Conservation (phyloP, 129 eudicot genomes). For the Centaurea solstitialis region DNA sequence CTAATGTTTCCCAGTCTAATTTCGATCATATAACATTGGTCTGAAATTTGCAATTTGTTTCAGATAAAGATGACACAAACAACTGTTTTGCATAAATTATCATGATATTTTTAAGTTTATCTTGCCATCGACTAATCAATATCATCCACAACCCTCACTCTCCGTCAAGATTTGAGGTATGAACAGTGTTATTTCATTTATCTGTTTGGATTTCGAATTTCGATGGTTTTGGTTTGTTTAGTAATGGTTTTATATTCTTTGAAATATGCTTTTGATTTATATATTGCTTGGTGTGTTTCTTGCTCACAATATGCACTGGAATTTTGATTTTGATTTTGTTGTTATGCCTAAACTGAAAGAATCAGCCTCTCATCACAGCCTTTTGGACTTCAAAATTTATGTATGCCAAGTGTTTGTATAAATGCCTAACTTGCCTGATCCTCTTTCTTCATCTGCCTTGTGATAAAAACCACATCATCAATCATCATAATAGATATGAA, state of each 20-base stretch:
- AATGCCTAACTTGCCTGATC: background rate
- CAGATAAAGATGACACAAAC: too few species aligned
- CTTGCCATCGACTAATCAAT: too few species aligned
- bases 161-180: background rate
- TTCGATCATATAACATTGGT: too few species aligned
- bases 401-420: background rate
- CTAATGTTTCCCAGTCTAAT: too few species aligned
- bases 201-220: background rate
- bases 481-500: background rate
- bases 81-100: too few species aligned
- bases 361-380: background rate
- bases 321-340: background rate
- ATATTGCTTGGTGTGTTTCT: background rate
- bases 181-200: background rate
- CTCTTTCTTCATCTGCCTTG: background rate
- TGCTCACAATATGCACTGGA: background rate
- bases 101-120: too few species aligned
- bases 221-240: background rate
- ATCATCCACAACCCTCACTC: too few species aligned
- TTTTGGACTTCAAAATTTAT: background rate
- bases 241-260: too few species aligned
- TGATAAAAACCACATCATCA: background rate
- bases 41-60: too few species aligned
- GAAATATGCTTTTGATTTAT: background rate
- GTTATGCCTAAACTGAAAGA: background rate